Evolutionary conservation across 768 basidiomycete species (phyloP), one percentile per base, ranked within the genome.

Genomic region (Mycena maculata): DNA sequence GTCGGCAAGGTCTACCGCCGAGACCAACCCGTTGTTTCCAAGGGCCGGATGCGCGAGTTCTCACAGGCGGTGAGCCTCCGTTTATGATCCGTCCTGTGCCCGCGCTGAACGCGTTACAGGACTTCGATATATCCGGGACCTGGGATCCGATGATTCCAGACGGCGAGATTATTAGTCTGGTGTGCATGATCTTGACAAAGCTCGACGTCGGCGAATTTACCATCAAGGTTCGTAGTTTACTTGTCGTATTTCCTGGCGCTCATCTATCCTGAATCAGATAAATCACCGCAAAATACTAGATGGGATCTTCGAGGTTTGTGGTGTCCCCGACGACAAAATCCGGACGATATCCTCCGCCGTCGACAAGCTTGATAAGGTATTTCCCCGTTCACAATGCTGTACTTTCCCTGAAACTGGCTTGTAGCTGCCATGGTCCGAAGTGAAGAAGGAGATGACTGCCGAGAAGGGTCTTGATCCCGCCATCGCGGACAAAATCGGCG

Each of bases 81-180:
- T 47, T 4, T 58, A 2, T 18, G 47, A n/a, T 45, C 31, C 45
- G 20, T 28, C 25, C 41, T 55, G 48, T 27, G 8, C 48, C 61
- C 42, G 38, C 5, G n/a, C 25, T 54, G n/a, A 42, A 3, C 39
- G 13, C n/a, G 33, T 16, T 7, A 5, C 72, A 97, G 96, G 97
- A 99, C 78, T 93, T 99, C 74, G 98, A 99, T 77, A 95, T 99
- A 57, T 88, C 92, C 31, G 98, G 98, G 11, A 74, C 78, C 10
- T 98, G 94, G 90, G 98, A 99, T 77, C 81, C 94, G 4, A 99
- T 99, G 98, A 94, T 99, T 60, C 94, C 98, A 11, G 98, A 99
- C 75, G 94, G 94, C 1, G 98, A 99, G 77, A 77, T 98, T 28
- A 85, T 99, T 68, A 90, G 90, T 69, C 77, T 98, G 65, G 73